Percentiles rank a stretch among this genome's conserved stretches.
These are phyloP conservation scores for Solanum peruvianum DNA, from an alignment of 257 asterid genomes.

Conservation along the genomic window DNA sequence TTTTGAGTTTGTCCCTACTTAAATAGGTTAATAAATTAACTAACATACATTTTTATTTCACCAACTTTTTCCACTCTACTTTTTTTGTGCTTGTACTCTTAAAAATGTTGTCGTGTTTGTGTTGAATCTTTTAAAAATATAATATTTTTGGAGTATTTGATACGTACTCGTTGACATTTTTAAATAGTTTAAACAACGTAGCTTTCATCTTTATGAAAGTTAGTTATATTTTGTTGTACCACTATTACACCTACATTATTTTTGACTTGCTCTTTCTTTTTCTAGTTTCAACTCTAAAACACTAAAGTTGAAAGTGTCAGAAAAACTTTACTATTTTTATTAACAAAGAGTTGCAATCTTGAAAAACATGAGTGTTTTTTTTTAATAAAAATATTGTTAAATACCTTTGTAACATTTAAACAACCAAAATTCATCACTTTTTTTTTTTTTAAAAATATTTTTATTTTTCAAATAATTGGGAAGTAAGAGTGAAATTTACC, in stretches of 20 bases:
- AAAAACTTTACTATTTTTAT: background rate
- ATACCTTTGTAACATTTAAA: background rate
- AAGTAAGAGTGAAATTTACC: conserved; percentile 17
- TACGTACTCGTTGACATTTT: too few relatives aligned
- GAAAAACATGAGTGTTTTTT: background rate
- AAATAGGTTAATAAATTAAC: background rate
- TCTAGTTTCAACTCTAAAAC: background rate
- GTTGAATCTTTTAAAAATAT: too few relatives aligned
- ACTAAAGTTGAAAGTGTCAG: background rate
- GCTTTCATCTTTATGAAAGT: background rate
- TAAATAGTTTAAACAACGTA: too few relatives aligned
- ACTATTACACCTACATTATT: background rate
- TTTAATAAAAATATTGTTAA: background rate
- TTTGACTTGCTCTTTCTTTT: background rate
- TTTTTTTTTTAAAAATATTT: rapidly evolving
- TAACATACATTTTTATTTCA: background rate
- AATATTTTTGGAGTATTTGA: too few relatives aligned
- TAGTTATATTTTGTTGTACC: background rate
- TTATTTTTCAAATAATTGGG: background rate
- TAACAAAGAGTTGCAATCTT: background rate
- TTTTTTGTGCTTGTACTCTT: background rate
- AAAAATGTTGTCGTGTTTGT: too few relatives aligned
- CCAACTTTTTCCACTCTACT: background rate
- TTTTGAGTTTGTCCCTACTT: background rate
- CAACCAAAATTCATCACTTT: background rate